Conservation (phyloP, 805 yeast genomes). For the Debaryomyces tyrocola region DNA sequence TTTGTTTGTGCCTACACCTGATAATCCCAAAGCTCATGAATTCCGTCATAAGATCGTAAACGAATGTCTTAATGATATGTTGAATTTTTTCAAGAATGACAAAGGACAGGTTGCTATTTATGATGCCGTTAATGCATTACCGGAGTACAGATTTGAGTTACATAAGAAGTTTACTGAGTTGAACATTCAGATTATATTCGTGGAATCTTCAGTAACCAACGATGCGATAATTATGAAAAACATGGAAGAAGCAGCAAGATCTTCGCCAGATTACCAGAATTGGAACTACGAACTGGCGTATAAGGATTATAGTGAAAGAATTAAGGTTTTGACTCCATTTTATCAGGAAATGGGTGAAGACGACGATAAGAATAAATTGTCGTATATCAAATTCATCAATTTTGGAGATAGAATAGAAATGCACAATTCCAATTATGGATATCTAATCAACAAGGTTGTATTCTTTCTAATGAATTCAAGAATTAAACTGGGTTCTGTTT, state of each 20-base stretch:
- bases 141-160: conserved; percentile 62
- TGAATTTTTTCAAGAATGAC: conserved; percentile 66
- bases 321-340: conserved; percentile 62
- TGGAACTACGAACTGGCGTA: conserved; percentile 77
- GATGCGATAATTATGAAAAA: conserved; percentile 66
- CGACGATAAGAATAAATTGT: conserved; percentile 44
- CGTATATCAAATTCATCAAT: conserved; percentile 83
- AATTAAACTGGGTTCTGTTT: conserved; percentile 86
- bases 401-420: conserved; percentile 84
- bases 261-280: conserved; percentile 81
- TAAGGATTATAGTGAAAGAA: conserved; percentile 71
- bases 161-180: conserved; percentile 52
- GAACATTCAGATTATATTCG: conserved; percentile 77
- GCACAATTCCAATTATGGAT: conserved; percentile 82
- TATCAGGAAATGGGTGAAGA: conserved; percentile 70
- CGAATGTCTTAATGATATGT: conserved; percentile 68
- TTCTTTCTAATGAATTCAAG: conserved; percentile 90
- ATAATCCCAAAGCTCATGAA: conserved; percentile 39
- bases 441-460: conserved; percentile 85
- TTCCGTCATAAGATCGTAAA: conserved; percentile 59
- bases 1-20: conserved; percentile 60
- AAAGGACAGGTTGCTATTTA: conserved; percentile 94
- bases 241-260: conserved; percentile 74
- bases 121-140: conserved; percentile 89
- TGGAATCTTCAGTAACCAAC: conserved; percentile 84